Base-by-base conservation (phyloP, 2,329 filamentous ascomycete species). In the Sarocladium strictum region DNA sequence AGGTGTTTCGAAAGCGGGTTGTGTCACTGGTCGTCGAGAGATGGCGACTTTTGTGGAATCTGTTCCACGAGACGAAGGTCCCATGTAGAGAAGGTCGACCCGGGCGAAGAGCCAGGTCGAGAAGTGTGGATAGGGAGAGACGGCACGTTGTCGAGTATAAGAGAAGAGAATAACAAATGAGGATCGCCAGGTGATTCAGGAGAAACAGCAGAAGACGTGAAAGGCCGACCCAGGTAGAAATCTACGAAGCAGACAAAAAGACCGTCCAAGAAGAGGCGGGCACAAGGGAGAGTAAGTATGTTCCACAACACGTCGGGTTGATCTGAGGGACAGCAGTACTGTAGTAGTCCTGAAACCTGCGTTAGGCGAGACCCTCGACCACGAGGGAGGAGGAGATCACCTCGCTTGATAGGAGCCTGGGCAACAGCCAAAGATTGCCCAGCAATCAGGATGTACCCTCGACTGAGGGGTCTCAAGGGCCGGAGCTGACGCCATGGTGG, bases 201-300 rank as follows among this genome's bases (percentile, higher is more conserved):
- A 33, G n/a, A 35, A 11, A 33, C 15, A 51, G 26, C 43, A 35
- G 47, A 19, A 51, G n/a, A 21, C 9, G n/a, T 6, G 15, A 35
- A 27, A 45, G 23, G 24, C n/a, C 21, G 15, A 19, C 5, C 35
- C 27, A 35, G 47, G 14, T 21, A 14, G 9, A 51, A 51, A 17
- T 51, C 47, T n/a, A 51, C 47, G 50, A 53, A 33, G 50, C 17
- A 27, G 45, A 33, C 45, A 50, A 32, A 11, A 50, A 51, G 26
- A 15, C 3, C 14, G 26, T 21, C 27, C 50, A 38, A 29, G 50
- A 53, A 24, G 40, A 23, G 32, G 11, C 23, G 50, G 50, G 27
- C 50, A 40, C 50, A 53, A 53, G 50, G 50, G 50, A 53, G 50
- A 38, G 35, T 38, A 53, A 40, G 35, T 53, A 53, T 38, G 50